Evolutionary conservation across 441 rosid species (phyloP).

Genomic region (Aleurites moluccanus): DNA sequence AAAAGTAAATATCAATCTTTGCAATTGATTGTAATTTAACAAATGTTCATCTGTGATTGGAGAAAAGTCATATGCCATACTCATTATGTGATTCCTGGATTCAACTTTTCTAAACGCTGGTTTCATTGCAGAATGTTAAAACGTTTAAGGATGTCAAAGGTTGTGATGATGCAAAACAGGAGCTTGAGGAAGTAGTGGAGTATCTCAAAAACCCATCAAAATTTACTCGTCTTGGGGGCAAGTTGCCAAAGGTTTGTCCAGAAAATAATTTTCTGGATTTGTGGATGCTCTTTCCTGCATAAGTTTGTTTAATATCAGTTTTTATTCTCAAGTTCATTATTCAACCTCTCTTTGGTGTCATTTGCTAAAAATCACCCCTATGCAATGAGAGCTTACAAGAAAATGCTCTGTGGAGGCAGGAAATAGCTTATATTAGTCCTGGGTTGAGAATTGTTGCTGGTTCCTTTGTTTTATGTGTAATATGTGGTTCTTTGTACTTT

Average conservation of each 20-base stretch:
- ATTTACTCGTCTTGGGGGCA: conserved; percentile 98
- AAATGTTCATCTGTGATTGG: background rate
- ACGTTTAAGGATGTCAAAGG: conserved; percentile 99
- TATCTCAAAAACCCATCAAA: conserved; percentile 92
- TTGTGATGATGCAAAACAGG: conserved; percentile 99
- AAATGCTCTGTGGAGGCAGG: background rate
- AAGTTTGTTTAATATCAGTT: background rate
- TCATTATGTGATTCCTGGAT: no score
- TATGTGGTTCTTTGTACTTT: background rate
- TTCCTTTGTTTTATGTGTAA: background rate
- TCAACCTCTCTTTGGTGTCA: background rate
- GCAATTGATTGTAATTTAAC: background rate
- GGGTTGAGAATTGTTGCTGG: background rate
- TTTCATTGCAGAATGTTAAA: conserved; percentile 77
- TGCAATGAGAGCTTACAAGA: background rate
- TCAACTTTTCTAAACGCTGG: no score
- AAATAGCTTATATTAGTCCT: background rate
- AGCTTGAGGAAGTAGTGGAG: conserved; percentile 98
- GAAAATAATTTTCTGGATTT: conserved; percentile 13
- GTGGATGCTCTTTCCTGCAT: background rate
- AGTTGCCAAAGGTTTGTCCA: conserved; percentile 86
- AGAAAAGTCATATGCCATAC: background rate
- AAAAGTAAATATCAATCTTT: conserved; percentile 49
- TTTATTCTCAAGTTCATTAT: background rate
- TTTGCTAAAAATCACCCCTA: background rate